Evolutionary conservation across 2,329 filamentous ascomycete species (phyloP), one percentile per base, ranked within the genome.

Genomic region (Phialophora verrucosa): DNA sequence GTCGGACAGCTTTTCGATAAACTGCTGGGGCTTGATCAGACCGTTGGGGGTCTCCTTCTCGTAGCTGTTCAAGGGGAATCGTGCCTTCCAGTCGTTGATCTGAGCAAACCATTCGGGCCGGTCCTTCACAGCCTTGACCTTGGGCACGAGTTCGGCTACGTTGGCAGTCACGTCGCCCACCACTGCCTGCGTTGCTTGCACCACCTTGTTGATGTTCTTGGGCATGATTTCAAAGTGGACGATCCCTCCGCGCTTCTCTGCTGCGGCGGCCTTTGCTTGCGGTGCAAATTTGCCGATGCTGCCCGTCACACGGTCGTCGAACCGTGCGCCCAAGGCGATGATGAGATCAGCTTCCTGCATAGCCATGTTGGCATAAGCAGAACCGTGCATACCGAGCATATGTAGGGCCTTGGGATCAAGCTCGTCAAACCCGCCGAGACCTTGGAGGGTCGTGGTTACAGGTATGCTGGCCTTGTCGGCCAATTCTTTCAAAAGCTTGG

Each of bases 151-250:
- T 32, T 86, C 81, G 59, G 84, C 84, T 38, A 98, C 83, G 79
- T 96, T 98, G 20, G 88, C 82, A 2, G 89, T 88, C 32, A 97
- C 92, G 75, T 98, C 94, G 66, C 95, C 95, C 81, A 97, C 94
- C 20, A 98, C 90, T 54, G 95, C 94, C 81, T 97, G 93, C 50
- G 91, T 97, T 7, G 94, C 93, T 81, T 98, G 92, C 14, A 99
- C 91, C 50, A 98, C 93, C 86, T 98, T 99, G 88, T 98, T 98
- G 83, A 98, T 98, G 84, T 99, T 98, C 89, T 99, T 99, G 74
- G 95, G 94, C 90, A 98, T 91, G 75, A 99, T 94, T 78, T 98
- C 94, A 75, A 98, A 98, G 80, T 99, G 94, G 17, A 98, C 87
- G 74, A 99, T 98, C 75, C 95, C 95, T 74, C 95, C 95, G 69